phyloP scores from a whole-genome alignment of 1,284 basidiomycete genomes.

The Gymnopus androsaceus region DNA sequence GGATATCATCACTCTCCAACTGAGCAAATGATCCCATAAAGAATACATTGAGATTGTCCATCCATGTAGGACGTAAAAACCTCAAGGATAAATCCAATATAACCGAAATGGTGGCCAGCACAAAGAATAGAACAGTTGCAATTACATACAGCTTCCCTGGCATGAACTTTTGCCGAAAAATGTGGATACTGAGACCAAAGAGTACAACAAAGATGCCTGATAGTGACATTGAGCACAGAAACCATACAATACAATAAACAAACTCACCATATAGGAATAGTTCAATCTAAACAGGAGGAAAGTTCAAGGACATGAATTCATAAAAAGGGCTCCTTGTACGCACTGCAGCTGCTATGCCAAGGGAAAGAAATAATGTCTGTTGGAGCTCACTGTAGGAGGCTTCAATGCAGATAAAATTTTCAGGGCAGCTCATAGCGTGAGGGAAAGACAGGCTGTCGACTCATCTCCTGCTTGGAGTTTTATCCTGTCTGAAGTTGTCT shows the following conservation, averaged over 20 bases:
- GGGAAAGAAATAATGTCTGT: not conserved
- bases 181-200: constrained; percentile 2
- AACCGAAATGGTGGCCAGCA: not conserved
- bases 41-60: not conserved
- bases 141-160: not conserved
- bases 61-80: too few relatives aligned
- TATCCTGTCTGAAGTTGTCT: too few relatives aligned
- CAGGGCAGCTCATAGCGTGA: not conserved
- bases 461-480: too few relatives aligned
- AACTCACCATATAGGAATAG: constrained; percentile 1
- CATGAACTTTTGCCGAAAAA: not conserved
- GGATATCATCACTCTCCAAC: not conserved
- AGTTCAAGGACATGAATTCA: not conserved
- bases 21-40: not conserved
- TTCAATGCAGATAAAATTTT: not conserved
- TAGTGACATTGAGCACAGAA: not conserved
- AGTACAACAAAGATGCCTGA: constrained; percentile 1
- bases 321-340: not conserved
- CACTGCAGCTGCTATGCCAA: not conserved
- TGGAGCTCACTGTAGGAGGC: not conserved
- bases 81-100: not conserved
- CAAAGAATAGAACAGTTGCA: not conserved
- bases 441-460: too few relatives aligned
- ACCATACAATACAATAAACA: not conserved
- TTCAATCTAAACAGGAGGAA: not conserved